Base-by-base conservation (phyloP, 2,329 filamentous ascomycete species). In the Xylaria sp. region DNA sequence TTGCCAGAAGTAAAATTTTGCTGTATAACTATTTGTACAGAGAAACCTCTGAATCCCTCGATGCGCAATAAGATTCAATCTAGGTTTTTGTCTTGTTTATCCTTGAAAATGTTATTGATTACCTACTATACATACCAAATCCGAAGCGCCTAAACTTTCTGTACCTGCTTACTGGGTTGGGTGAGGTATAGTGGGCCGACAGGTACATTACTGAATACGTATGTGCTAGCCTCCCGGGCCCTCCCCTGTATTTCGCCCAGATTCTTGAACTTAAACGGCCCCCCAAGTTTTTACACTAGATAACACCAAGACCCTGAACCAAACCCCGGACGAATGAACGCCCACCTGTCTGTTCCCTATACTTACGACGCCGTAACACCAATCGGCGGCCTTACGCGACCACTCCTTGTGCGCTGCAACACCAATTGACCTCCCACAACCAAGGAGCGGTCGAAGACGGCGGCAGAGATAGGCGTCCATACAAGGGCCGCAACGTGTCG, bases 401-500 rank as follows among this genome's bases (percentile, higher is more conserved):
- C 54, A 60, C 48, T 27, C n/a, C 35, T 57, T 47, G 35, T 29
- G 25, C 54, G 9, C 50, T 21, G 35, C 63, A 29, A 48, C 29
- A 27, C 25, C 63, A 62, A 66, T 69, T 63, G 58, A 57, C 51
- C 61, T 65, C 57, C 25, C 44, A 47, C 44, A 37, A 25, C 32
- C n/a, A 40, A 48, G 59, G 27, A 66, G 54, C 35, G 37, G 48
- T 42, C 44, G 62, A 57, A 35, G 29, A 23, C 47, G 25, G 37
- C 23, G n/a, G 12, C n/a, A 35, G 27, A 59, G 21, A 29, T n/a
- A 47, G 66, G 32, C 32, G 47, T 58, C 40, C 42, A 44, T 18
- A 10, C 21, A 42, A 62, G 60, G 68, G 68, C 57, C 48, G 65
- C 58, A 55, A 53, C 64, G 63, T 25, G 66, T 66, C 61, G 66